phyloP scores from a whole-genome alignment of 495 filamentous ascomycete species.

The Aspergillus asperescens region DNA sequence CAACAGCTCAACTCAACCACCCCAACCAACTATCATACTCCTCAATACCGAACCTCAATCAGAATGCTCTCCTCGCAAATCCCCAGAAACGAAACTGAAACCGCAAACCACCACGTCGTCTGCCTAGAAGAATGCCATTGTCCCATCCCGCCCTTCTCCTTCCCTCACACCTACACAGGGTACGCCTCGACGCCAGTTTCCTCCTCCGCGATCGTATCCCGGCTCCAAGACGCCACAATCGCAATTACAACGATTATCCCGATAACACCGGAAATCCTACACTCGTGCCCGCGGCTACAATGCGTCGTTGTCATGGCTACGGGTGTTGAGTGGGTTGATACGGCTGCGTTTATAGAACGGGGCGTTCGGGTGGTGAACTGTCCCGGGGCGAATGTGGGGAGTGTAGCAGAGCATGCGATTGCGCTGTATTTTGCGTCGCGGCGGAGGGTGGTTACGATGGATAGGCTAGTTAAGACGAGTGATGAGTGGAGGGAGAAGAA shows the following conservation, averaged over 20 bases:
- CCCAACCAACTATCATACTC: too few relatives aligned
- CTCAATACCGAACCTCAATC: too few relatives aligned
- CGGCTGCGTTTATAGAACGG: constrained; percentile 36
- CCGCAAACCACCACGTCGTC: constrained; percentile 36
- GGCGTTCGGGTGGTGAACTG: constrained; percentile 44
- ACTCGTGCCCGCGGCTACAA: constrained; percentile 33
- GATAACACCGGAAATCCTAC: constrained; percentile 32
- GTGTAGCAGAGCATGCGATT: constrained; percentile 51
- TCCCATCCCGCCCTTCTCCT: constrained; percentile 36
- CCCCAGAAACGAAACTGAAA: neutral
- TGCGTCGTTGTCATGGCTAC: constrained; percentile 48
- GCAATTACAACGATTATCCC: constrained; percentile 38
- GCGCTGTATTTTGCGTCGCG: constrained; percentile 50
- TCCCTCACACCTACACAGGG: constrained; percentile 32
- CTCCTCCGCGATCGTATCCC: constrained; percentile 27
- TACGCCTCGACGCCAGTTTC: constrained; percentile 31
- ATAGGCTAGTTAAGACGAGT: constrained; percentile 7
- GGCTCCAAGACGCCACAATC: constrained; percentile 46
- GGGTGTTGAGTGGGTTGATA: constrained; percentile 49
- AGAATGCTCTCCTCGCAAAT: neutral
- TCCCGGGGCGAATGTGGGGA: constrained; percentile 45
- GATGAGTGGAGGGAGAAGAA: neutral
- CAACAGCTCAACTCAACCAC: too few relatives aligned
- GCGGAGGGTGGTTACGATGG: constrained; percentile 37
- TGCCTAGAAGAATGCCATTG: constrained; percentile 43